Evolutionary conservation across 495 filamentous ascomycete genomes (phyloP).

Genomic region (Aspergillus leporis): DNA sequence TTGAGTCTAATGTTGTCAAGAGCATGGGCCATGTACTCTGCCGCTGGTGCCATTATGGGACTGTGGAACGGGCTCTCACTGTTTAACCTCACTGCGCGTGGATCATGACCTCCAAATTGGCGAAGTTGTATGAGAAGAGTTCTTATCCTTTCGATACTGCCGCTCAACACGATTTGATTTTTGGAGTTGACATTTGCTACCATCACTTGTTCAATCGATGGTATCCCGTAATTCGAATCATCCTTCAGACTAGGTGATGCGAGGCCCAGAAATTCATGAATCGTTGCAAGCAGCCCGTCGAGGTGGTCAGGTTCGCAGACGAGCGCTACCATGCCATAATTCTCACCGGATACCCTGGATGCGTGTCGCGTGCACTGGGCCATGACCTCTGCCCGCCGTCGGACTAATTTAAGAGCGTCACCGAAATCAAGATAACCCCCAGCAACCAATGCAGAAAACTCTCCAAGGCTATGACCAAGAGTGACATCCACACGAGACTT

Average conservation of each 20-base stretch:
- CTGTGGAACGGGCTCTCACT: slow-evolving; percentile 93
- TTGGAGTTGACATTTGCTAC: slow-evolving; percentile 95
- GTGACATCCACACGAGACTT: slow-evolving; percentile 72
- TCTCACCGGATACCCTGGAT: slow-evolving; percentile 61
- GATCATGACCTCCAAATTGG: slow-evolving; percentile 92
- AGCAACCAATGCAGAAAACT: slow-evolving; percentile 88
- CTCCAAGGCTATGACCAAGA: slow-evolving; percentile 91
- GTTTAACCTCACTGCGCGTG: slow-evolving; percentile 81
- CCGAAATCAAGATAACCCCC: slow-evolving; percentile 73
- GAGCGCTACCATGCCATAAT: slow-evolving; percentile 90
- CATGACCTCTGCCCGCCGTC: slow-evolving; percentile 82
- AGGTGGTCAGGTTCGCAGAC: slow-evolving; percentile 81
- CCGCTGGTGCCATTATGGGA: slow-evolving; percentile 86
- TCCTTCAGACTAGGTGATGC: slow-evolving; percentile 59
- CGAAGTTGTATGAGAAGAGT: slow-evolving; percentile 84
- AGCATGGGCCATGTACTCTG: slow-evolving; percentile 65
- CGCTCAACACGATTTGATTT: slow-evolving; percentile 93
- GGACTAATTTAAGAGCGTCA: slow-evolving; percentile 76
- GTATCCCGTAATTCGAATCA: slow-evolving; percentile 63
- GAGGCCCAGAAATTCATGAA: slow-evolving; percentile 79
- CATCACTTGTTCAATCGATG: slow-evolving; percentile 79
- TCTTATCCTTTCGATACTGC: slow-evolving; percentile 81
- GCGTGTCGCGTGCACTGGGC: slow-evolving; percentile 68
- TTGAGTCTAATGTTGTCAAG: slow-evolving; percentile 60
- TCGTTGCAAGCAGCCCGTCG: slow-evolving; percentile 62